Percentiles rank a stretch among this genome's conserved stretches.
phyloP scores from a whole-genome alignment of 2,329 filamentous ascomycete genomes.

The Stromatinia cepivora region DNA sequence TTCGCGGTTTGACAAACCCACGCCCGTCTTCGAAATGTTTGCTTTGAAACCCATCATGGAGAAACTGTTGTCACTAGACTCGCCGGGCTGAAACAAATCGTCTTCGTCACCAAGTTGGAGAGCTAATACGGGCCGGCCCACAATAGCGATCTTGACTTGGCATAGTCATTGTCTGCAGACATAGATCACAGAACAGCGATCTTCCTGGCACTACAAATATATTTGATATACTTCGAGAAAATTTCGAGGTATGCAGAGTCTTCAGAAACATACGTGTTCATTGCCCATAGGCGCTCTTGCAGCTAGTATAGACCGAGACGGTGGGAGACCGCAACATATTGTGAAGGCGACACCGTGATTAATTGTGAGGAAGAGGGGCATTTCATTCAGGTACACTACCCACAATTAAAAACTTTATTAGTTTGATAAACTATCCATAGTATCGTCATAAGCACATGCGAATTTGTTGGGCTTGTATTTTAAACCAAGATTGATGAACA shows the following conservation, averaged over 20 bases:
- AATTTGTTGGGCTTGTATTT: background rate
- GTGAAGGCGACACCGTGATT: background rate
- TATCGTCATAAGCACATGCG: background rate
- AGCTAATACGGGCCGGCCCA: slow-evolving; percentile 1
- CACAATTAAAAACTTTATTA: slow-evolving; percentile 4
- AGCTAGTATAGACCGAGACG: background rate
- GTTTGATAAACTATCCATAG: background rate
- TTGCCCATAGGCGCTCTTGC: background rate
- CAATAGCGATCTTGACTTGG: slow-evolving; percentile 9
- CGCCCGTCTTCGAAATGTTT: background rate
- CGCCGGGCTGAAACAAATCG: background rate
- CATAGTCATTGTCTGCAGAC: slow-evolving; percentile 12
- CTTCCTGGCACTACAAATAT: background rate
- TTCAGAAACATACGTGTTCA: background rate
- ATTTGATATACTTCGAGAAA: background rate
- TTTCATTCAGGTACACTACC: background rate
- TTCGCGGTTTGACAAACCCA: no score
- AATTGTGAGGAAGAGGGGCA: background rate
- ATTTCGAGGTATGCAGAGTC: background rate
- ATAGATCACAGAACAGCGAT: background rate
- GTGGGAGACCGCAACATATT: background rate
- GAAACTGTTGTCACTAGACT: background rate
- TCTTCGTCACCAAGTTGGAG: slow-evolving; percentile 15
- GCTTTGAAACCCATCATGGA: background rate
- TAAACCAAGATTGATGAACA: no score